A percentile compares a stretch with the other conserved stretches of the same genome.
phyloP scores from a whole-genome alignment of 2,329 filamentous ascomycete genomes.

The Trichoderma hamatum region DNA sequence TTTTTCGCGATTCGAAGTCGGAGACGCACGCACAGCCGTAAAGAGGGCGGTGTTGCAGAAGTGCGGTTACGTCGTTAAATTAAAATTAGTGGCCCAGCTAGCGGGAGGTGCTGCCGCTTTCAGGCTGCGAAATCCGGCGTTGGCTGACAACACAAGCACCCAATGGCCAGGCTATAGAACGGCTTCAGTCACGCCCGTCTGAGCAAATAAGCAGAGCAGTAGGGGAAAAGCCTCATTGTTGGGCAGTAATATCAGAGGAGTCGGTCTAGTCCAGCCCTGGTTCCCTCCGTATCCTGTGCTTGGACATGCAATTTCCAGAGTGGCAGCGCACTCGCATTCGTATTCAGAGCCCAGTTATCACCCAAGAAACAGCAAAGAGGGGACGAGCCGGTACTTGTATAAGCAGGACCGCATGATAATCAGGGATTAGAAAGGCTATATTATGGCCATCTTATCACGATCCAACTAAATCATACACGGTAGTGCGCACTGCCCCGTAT shows the following conservation, averaged over 20 bases:
- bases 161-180: not conserved
- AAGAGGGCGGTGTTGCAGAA: constrained; percentile 23
- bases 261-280: not conserved
- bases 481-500: not conserved
- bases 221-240: not conserved
- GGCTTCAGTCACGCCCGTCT: not conserved
- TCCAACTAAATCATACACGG: not conserved
- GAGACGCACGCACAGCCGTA: not conserved
- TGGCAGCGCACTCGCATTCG: constrained; percentile 11
- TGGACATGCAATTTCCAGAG: constrained; percentile 14
- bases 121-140: constrained; percentile 30
- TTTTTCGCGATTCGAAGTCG: constrained; percentile 11
- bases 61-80: constrained; percentile 27
- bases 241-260: not conserved
- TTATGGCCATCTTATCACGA: constrained; percentile 11
- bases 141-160: not conserved
- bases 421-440: not conserved
- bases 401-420: not conserved
- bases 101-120: constrained; percentile 13
- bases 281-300: not conserved
- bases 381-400: not conserved
- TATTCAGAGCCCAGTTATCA: not conserved
- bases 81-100: constrained; percentile 23
- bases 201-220: not conserved
- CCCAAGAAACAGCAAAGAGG: not conserved